A percentile compares a stretch with the other conserved stretches of the same genome.
phyloP scores from a whole-genome alignment of 306 rosid genomes.

The Carpinus fangiana region DNA sequence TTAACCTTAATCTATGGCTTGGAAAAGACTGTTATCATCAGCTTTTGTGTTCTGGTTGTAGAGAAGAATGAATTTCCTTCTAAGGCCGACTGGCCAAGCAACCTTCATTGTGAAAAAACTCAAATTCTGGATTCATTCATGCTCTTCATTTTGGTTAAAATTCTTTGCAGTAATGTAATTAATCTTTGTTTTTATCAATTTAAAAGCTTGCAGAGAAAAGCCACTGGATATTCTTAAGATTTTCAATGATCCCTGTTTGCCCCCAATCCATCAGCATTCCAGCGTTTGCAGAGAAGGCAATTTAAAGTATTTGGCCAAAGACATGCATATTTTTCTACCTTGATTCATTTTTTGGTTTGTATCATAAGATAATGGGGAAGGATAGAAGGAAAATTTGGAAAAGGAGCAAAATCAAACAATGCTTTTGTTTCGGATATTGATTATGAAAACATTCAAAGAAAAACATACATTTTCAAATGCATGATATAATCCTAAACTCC shows the following conservation, averaged over 20 bases:
- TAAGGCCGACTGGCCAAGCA: neutral
- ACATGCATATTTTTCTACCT: neutral
- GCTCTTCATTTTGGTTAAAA: neutral
- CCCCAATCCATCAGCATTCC: constrained; percentile 61
- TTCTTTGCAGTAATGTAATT: neutral
- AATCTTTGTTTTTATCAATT: too few species aligned
- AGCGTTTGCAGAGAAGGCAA: constrained; percentile 73
- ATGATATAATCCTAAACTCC: too few species aligned
- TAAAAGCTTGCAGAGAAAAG: constrained; percentile 61
- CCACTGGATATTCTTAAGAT: constrained; percentile 56
- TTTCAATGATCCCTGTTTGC: constrained; percentile 55
- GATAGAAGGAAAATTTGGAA: neutral
- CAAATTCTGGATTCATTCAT: constrained; percentile 3
- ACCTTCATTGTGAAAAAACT: neutral
- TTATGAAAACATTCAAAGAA: too few species aligned
- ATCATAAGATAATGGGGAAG: neutral
- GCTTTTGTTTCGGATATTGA: too few species aligned
- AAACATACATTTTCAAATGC: too few species aligned
- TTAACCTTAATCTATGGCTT: too few species aligned
- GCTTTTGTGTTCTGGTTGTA: too few species aligned
- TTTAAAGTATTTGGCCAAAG: constrained; percentile 13
- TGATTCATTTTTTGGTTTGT: constrained; percentile 8
- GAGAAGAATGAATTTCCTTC: neutral
- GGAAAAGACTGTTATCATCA: too few species aligned
- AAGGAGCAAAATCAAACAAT: too few species aligned